A percentile compares a stretch with the other conserved stretches of the same genome.
Conservation (phyloP, 495 filamentous ascomycete species). For the Penicillium samsonianum region DNA sequence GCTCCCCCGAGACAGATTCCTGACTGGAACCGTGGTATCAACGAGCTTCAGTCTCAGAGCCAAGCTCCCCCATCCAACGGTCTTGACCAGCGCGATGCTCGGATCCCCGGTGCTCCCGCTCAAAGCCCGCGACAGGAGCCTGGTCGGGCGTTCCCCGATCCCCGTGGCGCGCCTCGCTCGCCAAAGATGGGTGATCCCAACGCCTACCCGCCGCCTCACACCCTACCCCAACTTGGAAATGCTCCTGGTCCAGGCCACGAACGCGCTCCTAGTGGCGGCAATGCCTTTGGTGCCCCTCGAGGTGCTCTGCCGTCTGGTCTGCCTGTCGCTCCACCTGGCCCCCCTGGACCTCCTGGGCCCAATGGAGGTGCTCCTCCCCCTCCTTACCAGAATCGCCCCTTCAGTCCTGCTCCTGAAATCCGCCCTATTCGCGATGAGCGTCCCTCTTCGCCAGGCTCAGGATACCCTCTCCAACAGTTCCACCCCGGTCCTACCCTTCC, state of each 20-base stretch:
- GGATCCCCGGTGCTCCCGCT: conserved; percentile 63
- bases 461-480: conserved; percentile 76
- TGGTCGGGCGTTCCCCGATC: conserved; percentile 73
- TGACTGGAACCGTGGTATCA: conserved; percentile 75
- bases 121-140: conserved; percentile 71
- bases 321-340: conserved; percentile 6
- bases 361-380: conserved; percentile 52
- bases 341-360: conserved; percentile 54
- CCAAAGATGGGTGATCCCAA: conserved; percentile 61
- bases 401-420: conserved; percentile 80
- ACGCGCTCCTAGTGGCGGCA: conserved; percentile 58
- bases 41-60: conserved; percentile 68
- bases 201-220: conserved; percentile 62
- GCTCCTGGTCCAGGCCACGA: conserved; percentile 53
- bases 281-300: conserved; percentile 34
- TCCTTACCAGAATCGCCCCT: conserved; percentile 57
- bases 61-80: conserved; percentile 69
- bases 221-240: conserved; percentile 62
- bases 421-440: conserved; percentile 84
- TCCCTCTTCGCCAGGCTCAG: conserved; percentile 78
- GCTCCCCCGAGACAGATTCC: conserved; percentile 61
- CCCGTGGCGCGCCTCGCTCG: conserved; percentile 64
- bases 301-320: conserved; percentile 10
- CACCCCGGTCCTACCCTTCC: conserved; percentile 67
- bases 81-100: conserved; percentile 75